Base-by-base conservation (phyloP, 371 early-diverging fungal genomes). In the Sanchytrium tribonematis region DNA sequence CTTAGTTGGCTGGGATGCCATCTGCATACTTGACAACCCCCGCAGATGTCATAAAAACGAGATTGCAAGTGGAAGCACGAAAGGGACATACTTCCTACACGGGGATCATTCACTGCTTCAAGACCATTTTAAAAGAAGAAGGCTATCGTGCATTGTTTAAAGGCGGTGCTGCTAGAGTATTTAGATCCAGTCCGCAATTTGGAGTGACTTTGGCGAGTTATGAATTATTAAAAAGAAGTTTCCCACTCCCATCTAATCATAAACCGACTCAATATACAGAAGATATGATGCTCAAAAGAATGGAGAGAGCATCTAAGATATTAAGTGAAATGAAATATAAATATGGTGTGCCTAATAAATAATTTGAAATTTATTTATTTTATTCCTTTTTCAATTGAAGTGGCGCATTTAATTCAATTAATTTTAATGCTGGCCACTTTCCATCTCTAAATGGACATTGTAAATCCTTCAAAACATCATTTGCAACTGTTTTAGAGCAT, bases 31-130 rank as follows among this genome's bases (percentile, higher is more conserved):
- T 94, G 48, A 90, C 93, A 65, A 95, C 97, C 0, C 97, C 96
- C 1, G 93, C 93, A 28, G 97, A 97, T 79, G 97, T 97, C 22
- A 93, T 95, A 81, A 97, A 97, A 80, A 97, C 97, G 0, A 85
- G 97, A 71, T 79, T 97, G 17, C 97, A 97, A 77, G 96, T 94
- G 29, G 90, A 89, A 68, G 87, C 91, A 17, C 79, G 85, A 22
- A 83, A 85, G 69, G 95, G 97, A 66, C 88, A 95, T 73, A 86
- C 90, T 1, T 77, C 82, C 1, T 94, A 90, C 79, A 81, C 73
- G 5, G 96, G 96, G 68, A 86, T 97, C 67, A 31, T 77, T 0
- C 93, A 94, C 76, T 91, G 91, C 28, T 85, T 86, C 67, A 74
- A 78, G 72, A 91, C 92, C 71, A 97, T 97, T 70, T 81, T 83